Conservation (phyloP, 768 basidiomycete species). For the Thelephora ganbajun region DNA sequence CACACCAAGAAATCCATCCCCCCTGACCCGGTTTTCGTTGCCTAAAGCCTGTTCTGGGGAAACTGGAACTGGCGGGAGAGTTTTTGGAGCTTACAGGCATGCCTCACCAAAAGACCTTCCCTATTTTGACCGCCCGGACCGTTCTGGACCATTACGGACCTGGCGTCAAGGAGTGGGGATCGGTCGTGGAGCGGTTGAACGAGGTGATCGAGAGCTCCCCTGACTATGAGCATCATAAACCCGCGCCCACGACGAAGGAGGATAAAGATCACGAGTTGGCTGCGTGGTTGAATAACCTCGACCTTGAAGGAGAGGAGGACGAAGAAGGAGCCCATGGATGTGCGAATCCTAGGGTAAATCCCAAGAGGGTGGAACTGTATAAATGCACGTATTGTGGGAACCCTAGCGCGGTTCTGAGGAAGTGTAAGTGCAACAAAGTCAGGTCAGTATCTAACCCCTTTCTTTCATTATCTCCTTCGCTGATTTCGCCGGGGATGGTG, state of each 20-base stretch:
- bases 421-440: constrained; percentile 19
- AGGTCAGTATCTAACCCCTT: too few relatives aligned
- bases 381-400: constrained; percentile 54
- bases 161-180: constrained; percentile 33
- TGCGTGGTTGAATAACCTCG: constrained; percentile 39
- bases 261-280: constrained; percentile 43
- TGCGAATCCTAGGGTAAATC: constrained; percentile 30
- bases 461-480: too few relatives aligned
- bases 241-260: constrained; percentile 17
- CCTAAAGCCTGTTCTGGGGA: constrained; percentile 20
- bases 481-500: constrained; percentile 24
- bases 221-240: constrained; percentile 14
- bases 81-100: constrained; percentile 32
- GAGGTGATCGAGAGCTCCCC: constrained; percentile 13
- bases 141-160: constrained; percentile 31
- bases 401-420: constrained; percentile 41
- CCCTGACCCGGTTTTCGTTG: not conserved
- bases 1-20: not conserved
- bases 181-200: constrained; percentile 24
- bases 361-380: constrained; percentile 37
- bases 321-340: constrained; percentile 18
- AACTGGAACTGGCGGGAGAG: constrained; percentile 38
- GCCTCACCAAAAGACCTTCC: constrained; percentile 33
- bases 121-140: constrained; percentile 37
- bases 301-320: constrained; percentile 25